These are phyloP conservation scores for Lecanicillium sp. DNA, from an alignment of 2,329 filamentous ascomycete species.

Conservation along the genomic window DNA sequence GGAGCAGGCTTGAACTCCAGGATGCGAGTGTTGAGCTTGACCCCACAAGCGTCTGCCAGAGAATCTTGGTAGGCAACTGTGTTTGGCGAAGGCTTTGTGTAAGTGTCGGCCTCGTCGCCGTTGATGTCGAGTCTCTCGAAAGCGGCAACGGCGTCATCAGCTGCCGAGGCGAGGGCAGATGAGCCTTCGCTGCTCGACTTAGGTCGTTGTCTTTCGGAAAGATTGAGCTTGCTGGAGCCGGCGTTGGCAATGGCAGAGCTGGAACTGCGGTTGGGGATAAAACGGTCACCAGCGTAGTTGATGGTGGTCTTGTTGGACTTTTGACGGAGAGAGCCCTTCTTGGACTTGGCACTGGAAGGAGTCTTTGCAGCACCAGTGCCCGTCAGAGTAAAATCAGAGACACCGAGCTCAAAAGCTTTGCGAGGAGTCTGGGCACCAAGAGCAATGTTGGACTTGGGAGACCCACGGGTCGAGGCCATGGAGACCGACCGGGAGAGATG, in stretches of 20 bases:
- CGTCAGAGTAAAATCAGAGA: constrained; percentile 87
- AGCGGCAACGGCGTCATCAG: constrained; percentile 73
- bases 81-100: constrained; percentile 77
- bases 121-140: constrained; percentile 72
- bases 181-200: constrained; percentile 66
- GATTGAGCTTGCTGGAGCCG: constrained; percentile 76
- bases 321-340: constrained; percentile 47
- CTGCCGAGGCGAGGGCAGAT: constrained; percentile 70
- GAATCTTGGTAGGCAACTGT: constrained; percentile 88
- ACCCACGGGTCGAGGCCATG: constrained; percentile 69
- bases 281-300: constrained; percentile 79
- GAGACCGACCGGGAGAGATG: constrained; percentile 67
- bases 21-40: constrained; percentile 89
- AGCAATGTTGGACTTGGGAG: constrained; percentile 95
- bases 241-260: constrained; percentile 82
- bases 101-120: constrained; percentile 61
- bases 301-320: constrained; percentile 72
- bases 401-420: constrained; percentile 76
- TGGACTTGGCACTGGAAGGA: constrained; percentile 50
- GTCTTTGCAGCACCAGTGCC: constrained; percentile 68
- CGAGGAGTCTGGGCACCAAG: constrained; percentile 68
- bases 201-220: constrained; percentile 61
- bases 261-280: constrained; percentile 88
- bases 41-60: constrained; percentile 82
- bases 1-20: constrained; percentile 96